Evolutionary conservation across 495 filamentous ascomycete genomes (phyloP).

Genomic region (Aspergillus baeticus): DNA sequence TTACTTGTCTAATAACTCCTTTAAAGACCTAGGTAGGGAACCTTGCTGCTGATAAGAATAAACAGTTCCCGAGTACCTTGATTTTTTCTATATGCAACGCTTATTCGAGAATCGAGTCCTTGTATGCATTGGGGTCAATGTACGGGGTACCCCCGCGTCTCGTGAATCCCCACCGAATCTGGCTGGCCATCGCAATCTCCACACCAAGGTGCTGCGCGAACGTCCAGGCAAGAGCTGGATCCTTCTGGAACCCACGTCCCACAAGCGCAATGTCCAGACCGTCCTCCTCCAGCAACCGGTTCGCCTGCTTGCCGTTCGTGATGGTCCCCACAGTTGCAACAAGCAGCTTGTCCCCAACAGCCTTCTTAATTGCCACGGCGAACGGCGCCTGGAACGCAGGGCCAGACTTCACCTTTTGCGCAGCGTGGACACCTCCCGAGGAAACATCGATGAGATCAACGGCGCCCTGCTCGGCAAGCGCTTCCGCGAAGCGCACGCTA

Average conservation of each 20-base stretch:
- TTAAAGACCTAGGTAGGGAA: too few relatives aligned
- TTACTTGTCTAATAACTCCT: too few relatives aligned
- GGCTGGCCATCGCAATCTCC: slow-evolving; percentile 58
- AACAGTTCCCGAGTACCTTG: too few relatives aligned
- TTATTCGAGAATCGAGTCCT: slow-evolving; percentile 18
- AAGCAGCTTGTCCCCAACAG: slow-evolving; percentile 56
- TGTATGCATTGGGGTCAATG: slow-evolving; percentile 18
- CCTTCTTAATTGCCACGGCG: slow-evolving; percentile 60
- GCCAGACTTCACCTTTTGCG: slow-evolving; percentile 55
- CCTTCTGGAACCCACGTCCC: slow-evolving; percentile 69
- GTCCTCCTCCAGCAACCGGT: slow-evolving; percentile 55
- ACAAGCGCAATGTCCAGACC: slow-evolving; percentile 60
- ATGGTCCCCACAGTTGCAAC: slow-evolving; percentile 67
- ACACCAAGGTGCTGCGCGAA: slow-evolving; percentile 64
- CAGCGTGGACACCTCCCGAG: slow-evolving; percentile 56
- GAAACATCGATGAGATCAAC: slow-evolving; percentile 69
- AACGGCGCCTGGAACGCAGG: slow-evolving; percentile 69
- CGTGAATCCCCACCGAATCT: slow-evolving; percentile 58
- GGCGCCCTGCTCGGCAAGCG: slow-evolving; percentile 52
- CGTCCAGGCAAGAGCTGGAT: slow-evolving; percentile 57
- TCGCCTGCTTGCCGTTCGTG: slow-evolving; percentile 56
- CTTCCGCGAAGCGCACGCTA: slow-evolving; percentile 52
- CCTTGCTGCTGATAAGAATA: too few relatives aligned
- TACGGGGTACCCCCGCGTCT: slow-evolving; percentile 16
- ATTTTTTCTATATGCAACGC: not conserved